Evolutionary conservation across 345 rosid species (phyloP).

Genomic region (Eucalyptus microcorys): DNA sequence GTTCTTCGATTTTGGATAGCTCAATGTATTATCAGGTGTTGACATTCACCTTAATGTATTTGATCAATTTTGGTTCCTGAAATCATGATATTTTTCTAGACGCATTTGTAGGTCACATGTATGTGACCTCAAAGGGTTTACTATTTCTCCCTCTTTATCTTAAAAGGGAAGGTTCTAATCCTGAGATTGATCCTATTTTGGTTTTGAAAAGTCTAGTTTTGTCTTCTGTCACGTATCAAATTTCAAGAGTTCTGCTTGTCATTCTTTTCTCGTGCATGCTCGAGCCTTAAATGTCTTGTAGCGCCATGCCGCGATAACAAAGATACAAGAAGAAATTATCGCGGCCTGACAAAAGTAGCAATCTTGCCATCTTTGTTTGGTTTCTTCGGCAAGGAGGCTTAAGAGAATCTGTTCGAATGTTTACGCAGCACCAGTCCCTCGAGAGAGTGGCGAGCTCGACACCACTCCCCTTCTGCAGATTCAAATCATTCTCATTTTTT

Average conservation of each 20-base stretch:
- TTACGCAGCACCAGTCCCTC: not conserved
- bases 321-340: not conserved
- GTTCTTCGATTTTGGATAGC: not conserved
- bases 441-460: not conserved
- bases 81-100: not conserved
- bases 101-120: not conserved
- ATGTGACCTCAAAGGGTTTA: not conserved
- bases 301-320: not conserved
- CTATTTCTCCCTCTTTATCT: not conserved
- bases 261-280: not conserved
- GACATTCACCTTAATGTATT: not conserved
- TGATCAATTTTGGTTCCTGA: not conserved
- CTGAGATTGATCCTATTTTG: not conserved
- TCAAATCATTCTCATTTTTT: not conserved
- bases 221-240: not conserved
- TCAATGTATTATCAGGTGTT: not conserved
- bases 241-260: not conserved
- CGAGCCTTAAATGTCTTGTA: not conserved
- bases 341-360: not conserved
- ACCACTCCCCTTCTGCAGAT: not conserved
- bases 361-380: not conserved
- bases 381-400: not conserved
- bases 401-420: not conserved
- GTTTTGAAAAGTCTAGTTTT: not conserved
- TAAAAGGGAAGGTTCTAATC: not conserved